These are phyloP conservation scores for Diospyros kaki DNA, from an alignment of 148 eudicot species.

Conservation along the genomic window DNA sequence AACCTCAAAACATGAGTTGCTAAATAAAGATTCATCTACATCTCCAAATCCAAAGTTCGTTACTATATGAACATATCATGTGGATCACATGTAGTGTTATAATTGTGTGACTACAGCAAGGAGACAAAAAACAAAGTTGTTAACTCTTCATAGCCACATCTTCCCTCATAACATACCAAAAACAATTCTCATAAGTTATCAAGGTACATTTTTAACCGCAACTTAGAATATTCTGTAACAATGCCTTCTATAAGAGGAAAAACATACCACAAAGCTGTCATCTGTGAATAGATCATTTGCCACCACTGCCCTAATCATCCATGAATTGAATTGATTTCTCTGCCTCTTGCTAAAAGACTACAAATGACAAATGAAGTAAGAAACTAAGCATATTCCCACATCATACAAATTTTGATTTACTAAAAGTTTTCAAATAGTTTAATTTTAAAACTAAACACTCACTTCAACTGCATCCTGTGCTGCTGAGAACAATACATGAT, in stretches of 20 bases:
- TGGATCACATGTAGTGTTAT: no score
- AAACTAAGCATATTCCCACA: neutral
- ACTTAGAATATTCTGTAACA: neutral
- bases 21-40: no score
- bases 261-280: constrained; percentile 94
- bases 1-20: no score
- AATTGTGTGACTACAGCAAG: neutral
- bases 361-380: constrained; percentile 19
- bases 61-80: no score
- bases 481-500: constrained; percentile 73
- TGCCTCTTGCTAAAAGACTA: constrained; percentile 71
- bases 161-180: no score
- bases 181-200: neutral
- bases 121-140: neutral
- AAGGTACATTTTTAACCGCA: neutral
- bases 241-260: neutral
- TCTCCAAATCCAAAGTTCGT: no score
- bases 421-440: neutral
- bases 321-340: constrained; percentile 52
- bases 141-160: no score
- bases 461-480: constrained; percentile 78
- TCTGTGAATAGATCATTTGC: constrained; percentile 93
- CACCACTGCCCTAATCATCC: constrained; percentile 76
- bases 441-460: constrained; percentile 16
- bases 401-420: neutral